These are phyloP conservation scores for Digitaria exilis DNA, from an alignment of 202 grass and related monocot genomes.

Conservation along the genomic window DNA sequence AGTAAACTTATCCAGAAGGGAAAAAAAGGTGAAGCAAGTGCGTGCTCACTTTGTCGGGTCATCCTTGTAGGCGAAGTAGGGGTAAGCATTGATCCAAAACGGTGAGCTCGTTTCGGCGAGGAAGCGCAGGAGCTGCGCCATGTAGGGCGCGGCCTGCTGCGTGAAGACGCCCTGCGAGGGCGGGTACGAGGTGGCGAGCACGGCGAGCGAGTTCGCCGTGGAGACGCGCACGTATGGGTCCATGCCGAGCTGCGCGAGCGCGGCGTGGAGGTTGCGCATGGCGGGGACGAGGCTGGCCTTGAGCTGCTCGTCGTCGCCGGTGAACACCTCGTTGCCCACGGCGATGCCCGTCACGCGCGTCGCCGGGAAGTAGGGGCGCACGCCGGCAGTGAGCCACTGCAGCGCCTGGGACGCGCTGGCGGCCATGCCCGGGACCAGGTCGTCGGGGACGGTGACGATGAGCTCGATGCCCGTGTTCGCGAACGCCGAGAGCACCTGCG, in stretches of 20 bases:
- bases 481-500: conserved; percentile 78
- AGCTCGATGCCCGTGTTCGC: conserved; percentile 75
- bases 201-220: conserved; percentile 80
- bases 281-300: conserved; percentile 84
- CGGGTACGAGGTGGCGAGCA: conserved; percentile 82
- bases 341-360: conserved; percentile 80
- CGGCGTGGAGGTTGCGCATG: conserved; percentile 75
- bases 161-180: conserved; percentile 82
- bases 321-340: conserved; percentile 90
- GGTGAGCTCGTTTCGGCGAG: conserved; percentile 65
- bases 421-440: conserved; percentile 57
- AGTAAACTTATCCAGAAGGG: background rate
- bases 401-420: conserved; percentile 51
- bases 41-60: conserved; percentile 48
- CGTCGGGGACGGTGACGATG: conserved; percentile 84
- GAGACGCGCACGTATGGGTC: conserved; percentile 73
- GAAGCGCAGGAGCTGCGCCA: conserved; percentile 72
- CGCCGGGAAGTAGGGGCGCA: conserved; percentile 75
- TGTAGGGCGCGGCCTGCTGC: conserved; percentile 50
- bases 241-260: conserved; percentile 73
- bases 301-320: conserved; percentile 64
- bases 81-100: conserved; percentile 92
- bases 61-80: conserved; percentile 92
- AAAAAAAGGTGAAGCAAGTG: no score
- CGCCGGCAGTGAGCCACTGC: conserved; percentile 65